Evolutionary conservation across 306 rosid genomes (phyloP), one percentile per base, ranked within the genome.

Genomic region (Trifolium pratense): DNA sequence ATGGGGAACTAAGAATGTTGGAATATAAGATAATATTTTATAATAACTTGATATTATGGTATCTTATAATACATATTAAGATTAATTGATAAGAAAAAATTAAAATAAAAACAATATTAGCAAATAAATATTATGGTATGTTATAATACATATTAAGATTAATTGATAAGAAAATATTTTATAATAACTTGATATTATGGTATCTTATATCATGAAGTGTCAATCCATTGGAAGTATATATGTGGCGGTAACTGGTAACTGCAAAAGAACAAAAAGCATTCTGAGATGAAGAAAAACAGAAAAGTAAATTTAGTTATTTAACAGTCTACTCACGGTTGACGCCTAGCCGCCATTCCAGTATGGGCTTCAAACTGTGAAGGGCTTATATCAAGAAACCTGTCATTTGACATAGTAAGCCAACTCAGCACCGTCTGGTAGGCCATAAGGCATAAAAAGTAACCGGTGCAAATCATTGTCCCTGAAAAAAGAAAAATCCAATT

Each of bases 301-400:
- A 61, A 73, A 74, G 70, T 37, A 59, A 7, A 63, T 45, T 51
- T 10, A 51, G 80, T 68, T 68, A 70, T 69, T 62, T 40, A 65
- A 64, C 58, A 73, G 58, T 63, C 65, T 71, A 91, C 99, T 91
- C 85, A 95, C 99, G 99, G 99, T 90, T 95, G 99, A 70, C 99
- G 97, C 55, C 99, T 87, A 51, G 97, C 99, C 71, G 99, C 95
- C 99, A 95, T 95, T 85, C 99, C 99, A 82, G 97, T 97, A 86
- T 95, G 99, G 68, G 99, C 86, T 88, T 95, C 99, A 85, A 95
- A 95, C 86, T 95, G 99, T 25, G 99, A 95, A 62, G 99, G 99
- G 77, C 99, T 95, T 66, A 95, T 25, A 53, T 68, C 21, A 71
- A 40, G 45, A 70, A 76, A 95, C 99, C 96, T 92, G 99, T 75